These are phyloP conservation scores for Ustilago shanxiensis DNA, from an alignment of 1,284 basidiomycete species.

Conservation along the genomic window DNA sequence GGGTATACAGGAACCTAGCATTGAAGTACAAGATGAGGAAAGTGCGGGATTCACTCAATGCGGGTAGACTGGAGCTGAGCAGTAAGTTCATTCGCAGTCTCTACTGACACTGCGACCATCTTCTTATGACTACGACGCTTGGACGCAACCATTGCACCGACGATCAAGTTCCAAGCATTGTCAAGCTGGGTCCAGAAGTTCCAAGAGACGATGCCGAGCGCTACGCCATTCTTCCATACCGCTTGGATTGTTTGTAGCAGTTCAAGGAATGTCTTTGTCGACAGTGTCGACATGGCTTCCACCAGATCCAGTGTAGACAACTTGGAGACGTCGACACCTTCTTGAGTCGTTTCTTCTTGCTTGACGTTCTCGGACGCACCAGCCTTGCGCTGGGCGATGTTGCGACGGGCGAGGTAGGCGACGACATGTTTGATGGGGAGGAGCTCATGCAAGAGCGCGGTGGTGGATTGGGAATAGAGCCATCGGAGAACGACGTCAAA, in stretches of 20 bases:
- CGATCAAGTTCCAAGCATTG: slow-evolving; percentile 41
- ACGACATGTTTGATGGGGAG: slow-evolving; percentile 41
- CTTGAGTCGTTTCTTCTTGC: neutral
- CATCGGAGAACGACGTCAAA: slow-evolving; percentile 43
- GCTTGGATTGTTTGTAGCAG: slow-evolving; percentile 39
- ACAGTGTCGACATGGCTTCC: slow-evolving; percentile 37
- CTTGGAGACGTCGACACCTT: neutral
- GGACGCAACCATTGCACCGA: slow-evolving; percentile 33
- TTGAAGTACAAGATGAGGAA: slow-evolving; percentile 1
- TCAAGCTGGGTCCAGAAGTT: slow-evolving; percentile 45
- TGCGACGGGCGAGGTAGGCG: slow-evolving; percentile 21
- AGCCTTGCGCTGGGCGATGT: slow-evolving; percentile 8
- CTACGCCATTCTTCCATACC: slow-evolving; percentile 53
- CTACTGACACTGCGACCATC: neutral
- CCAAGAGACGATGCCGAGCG: slow-evolving; percentile 44
- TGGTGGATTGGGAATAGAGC: slow-evolving; percentile 44
- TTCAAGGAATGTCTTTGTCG: slow-evolving; percentile 36
- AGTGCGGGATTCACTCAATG: slow-evolving; percentile 6
- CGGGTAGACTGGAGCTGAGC: slow-evolving; percentile 25
- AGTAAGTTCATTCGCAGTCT: slow-evolving; percentile 18
- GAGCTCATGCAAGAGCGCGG: slow-evolving; percentile 41
- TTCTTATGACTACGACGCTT: slow-evolving; percentile 16
- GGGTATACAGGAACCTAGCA: slow-evolving; percentile 5
- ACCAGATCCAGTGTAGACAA: slow-evolving; percentile 26
- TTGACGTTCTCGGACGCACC: neutral